Evolutionary conservation across 306 rosid genomes (phyloP).

Genomic region (Cicer cuneatum): DNA sequence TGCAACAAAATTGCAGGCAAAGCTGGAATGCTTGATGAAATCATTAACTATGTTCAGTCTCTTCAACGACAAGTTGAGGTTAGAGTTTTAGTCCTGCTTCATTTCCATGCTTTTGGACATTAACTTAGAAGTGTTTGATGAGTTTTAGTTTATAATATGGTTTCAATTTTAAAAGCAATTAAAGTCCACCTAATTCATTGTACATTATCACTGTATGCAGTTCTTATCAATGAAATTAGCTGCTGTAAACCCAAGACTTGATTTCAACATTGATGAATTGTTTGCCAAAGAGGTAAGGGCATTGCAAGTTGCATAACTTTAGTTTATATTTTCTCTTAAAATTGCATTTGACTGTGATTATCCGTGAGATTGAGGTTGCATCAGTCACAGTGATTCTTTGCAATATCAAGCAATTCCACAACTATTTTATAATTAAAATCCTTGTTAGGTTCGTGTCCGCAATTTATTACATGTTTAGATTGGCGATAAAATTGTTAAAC

Average conservation of each 20-base stretch:
- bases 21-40: slow-evolving; percentile 99
- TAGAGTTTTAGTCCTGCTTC: slow-evolving; percentile 44
- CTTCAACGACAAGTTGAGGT: slow-evolving; percentile 95
- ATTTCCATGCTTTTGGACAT: not conserved
- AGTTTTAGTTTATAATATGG: not conserved
- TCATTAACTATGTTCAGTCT: slow-evolving; percentile 92
- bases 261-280: slow-evolving; percentile 82
- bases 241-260: slow-evolving; percentile 85
- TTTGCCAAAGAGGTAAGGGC: slow-evolving; percentile 79
- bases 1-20: slow-evolving; percentile 95
- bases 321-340: not conserved
- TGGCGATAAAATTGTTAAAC: no score
- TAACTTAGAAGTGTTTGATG: slow-evolving; percentile 2
- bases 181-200: not conserved
- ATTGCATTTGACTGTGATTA: no score
- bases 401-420: no score
- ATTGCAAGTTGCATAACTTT: not conserved
- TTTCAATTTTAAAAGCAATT: not conserved
- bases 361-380: not conserved
- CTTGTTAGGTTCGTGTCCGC: no score
- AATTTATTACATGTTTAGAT: no score
- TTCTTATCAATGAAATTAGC: slow-evolving; percentile 97
- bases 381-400: not conserved
- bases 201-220: slow-evolving; percentile 55
- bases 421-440: no score